These are phyloP conservation scores for Xerophyta viscosa DNA, from an alignment of 106 monocot species.

Conservation along the genomic window DNA sequence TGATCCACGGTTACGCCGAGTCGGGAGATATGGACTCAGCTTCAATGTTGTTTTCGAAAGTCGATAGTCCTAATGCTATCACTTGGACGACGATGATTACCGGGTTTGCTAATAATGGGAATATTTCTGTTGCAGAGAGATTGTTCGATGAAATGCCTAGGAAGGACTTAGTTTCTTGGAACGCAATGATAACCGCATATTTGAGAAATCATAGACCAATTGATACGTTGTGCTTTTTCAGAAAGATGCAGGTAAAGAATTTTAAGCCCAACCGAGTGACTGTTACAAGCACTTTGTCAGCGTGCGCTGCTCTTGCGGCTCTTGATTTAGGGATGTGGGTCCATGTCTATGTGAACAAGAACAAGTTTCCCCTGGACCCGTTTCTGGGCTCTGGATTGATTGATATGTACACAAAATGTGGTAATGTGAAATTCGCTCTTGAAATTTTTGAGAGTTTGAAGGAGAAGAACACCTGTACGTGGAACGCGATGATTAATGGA, in stretches of 20 bases:
- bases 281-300: neutral
- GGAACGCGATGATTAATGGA: slow-evolving; percentile 69
- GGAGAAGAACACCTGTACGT: slow-evolving; percentile 53
- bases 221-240: neutral
- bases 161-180: slow-evolving; percentile 2
- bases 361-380: neutral
- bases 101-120: neutral
- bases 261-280: neutral
- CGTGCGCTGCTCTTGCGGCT: neutral
- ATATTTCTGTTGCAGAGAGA: neutral
- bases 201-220: neutral
- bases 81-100: slow-evolving; percentile 5
- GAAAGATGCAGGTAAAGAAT: neutral
- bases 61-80: neutral
- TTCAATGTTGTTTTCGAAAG: neutral
- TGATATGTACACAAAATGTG: slow-evolving; percentile 93
- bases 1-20: slow-evolving; percentile 4
- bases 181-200: slow-evolving; percentile 3
- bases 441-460: slow-evolving; percentile 33
- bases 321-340: slow-evolving; percentile 3
- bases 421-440: slow-evolving; percentile 51
- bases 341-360: slow-evolving; percentile 3
- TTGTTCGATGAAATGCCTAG: neutral
- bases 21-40: neutral
- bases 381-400: slow-evolving; percentile 35